phyloP scores from a whole-genome alignment of 441 rosid species.

The Cnidoscolus chayamansa region DNA sequence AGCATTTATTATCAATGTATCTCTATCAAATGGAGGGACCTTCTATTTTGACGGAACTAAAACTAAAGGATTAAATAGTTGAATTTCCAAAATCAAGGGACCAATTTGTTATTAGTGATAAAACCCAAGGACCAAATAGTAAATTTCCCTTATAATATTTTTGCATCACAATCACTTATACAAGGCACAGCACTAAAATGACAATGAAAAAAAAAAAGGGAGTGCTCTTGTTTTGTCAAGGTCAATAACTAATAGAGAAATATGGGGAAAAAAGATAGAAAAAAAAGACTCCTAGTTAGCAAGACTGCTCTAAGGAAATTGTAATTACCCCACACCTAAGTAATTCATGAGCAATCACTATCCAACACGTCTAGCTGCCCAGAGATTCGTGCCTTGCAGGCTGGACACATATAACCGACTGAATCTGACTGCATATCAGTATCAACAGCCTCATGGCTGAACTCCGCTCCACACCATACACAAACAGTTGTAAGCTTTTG shows the following conservation, averaged over 20 bases:
- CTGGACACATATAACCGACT: constrained; percentile 66
- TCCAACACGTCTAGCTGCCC: constrained; percentile 37
- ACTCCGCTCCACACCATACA: constrained; percentile 69
- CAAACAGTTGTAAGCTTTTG: constrained; percentile 44
- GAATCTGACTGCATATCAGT: constrained; percentile 56
- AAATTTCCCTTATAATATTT: background rate
- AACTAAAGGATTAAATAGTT: too few relatives aligned
- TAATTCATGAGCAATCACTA: constrained; percentile 22
- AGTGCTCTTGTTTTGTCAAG: background rate
- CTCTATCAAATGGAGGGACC: background rate
- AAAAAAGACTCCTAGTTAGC: background rate
- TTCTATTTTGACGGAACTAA: background rate
- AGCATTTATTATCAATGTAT: background rate
- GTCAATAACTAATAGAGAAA: background rate
- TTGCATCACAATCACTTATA: background rate
- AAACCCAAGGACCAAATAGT: background rate
- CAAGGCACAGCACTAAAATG: background rate
- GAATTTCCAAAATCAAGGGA: too few relatives aligned
- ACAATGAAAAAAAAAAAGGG: background rate
- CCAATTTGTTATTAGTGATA: too few relatives aligned
- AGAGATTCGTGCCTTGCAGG: constrained; percentile 64
- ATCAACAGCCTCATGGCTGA: constrained; percentile 49
- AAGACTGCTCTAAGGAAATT: background rate
- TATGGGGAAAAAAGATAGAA: background rate
- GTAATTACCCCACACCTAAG: constrained; percentile 5